These are phyloP conservation scores for Diplosphaera chodatii DNA, from an alignment of 139 green algal genomes.

Conservation along the genomic window DNA sequence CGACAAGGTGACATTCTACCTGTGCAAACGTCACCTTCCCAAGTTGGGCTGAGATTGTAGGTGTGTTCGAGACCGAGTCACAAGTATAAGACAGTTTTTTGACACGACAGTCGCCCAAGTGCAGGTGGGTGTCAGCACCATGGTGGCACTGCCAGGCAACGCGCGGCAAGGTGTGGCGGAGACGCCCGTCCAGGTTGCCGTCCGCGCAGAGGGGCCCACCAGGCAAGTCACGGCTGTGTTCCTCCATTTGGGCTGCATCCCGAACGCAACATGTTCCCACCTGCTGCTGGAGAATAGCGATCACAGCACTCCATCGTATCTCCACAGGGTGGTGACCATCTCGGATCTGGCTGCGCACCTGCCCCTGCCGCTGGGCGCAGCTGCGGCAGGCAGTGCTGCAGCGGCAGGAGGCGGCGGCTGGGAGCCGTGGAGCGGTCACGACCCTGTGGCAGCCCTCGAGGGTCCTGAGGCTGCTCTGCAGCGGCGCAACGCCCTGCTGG, in stretches of 20 bases:
- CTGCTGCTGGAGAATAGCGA: too few species aligned
- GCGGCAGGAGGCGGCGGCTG: background rate
- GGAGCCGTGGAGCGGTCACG: background rate
- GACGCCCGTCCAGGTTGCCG: slow-evolving; percentile 28
- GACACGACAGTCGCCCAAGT: background rate
- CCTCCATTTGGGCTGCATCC: background rate
- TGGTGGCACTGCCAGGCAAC: slow-evolving; percentile 13
- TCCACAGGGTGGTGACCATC: background rate
- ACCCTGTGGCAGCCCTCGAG: background rate
- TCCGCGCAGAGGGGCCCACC: slow-evolving; percentile 62
- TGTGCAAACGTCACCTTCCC: too few species aligned
- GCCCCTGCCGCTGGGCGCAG: background rate
- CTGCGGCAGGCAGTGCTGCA: background rate
- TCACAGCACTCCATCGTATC: too few species aligned
- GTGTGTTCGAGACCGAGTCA: too few species aligned
- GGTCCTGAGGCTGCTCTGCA: background rate
- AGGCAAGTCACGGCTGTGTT: too few species aligned
- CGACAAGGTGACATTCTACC: slow-evolving; percentile 31
- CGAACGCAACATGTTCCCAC: too few species aligned
- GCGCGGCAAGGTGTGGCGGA: background rate
- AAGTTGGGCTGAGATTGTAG: too few species aligned
- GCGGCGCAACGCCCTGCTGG: background rate
- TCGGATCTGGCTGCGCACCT: background rate
- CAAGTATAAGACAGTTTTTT: too few species aligned
- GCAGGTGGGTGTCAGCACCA: slow-evolving; percentile 13